Base-by-base conservation (phyloP, 305 asterid species). In the Galium porrigens region DNA sequence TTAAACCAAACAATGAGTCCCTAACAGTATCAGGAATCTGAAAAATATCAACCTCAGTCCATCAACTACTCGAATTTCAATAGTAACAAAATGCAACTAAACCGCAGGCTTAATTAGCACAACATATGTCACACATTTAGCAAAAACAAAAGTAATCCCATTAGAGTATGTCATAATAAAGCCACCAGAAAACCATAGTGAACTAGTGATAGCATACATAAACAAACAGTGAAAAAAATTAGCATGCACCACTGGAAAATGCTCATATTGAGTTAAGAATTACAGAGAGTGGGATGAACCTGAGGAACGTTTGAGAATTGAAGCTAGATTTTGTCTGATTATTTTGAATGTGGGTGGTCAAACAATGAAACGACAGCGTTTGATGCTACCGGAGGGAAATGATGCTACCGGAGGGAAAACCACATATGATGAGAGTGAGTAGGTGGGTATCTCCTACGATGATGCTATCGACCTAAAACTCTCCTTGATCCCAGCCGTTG, bases 381-480 rank as follows among this genome's bases (percentile, higher is more conserved):
- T 33, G 61, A 67, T n/a, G 63, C 11, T 58, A 64, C 65, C 64
- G 70, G 8, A 22, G 65, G 12, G 44, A 0, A 11, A 14, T 55
- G 61, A 67, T n/a, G 63, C 11, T 58, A 64, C 65, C 64, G 70
- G 8, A 22, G 65, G 12, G 44, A 36, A n/a, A 32, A 46, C 22
- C 27, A 22, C 22, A n/a, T n/a, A 22, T 22, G 22, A 22, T 22
- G 22, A 22, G 22, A 22, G 22, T 22, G 22, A 22, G 22, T 22
- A 22, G 72, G 84, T 80, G 83, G 83, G 51, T 46, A 42, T 67
- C 78, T 71, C 81, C 74, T 67, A 77, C 78, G 74, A 73, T 68
- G 41, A 46, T 46, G 77, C 70, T 58, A 71, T 66, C 62, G 76
- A 76, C 72, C 80, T 74, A 61, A 32, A 58, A 71, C 51, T 73